Conservation (phyloP, 164 flowering plant species). For the Umbellularia californica region DNA sequence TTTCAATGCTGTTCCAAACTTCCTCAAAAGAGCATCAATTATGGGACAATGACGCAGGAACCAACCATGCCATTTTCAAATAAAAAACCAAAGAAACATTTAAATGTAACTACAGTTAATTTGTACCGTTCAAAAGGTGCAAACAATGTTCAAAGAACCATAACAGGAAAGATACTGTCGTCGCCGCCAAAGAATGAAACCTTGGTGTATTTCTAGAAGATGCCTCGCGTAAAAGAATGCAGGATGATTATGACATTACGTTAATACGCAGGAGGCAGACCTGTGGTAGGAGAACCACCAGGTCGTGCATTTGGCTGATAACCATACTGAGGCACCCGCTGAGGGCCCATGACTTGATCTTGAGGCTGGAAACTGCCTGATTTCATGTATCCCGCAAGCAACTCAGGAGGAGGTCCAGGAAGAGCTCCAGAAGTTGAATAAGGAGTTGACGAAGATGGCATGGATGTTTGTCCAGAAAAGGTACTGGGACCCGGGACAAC, state of each 20-base stretch:
- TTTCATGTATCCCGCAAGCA: constrained; percentile 4
- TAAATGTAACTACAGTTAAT: not conserved
- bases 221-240: constrained; percentile 6
- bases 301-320: constrained; percentile 31
- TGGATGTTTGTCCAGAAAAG: constrained; percentile 45
- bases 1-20: too few species aligned
- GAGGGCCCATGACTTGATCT: constrained; percentile 9
- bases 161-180: not conserved
- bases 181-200: not conserved
- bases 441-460: constrained; percentile 21
- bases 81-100: not conserved
- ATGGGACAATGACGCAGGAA: not conserved
- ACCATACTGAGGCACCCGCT: constrained; percentile 22
- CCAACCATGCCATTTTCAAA: not conserved
- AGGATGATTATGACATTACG: constrained; percentile 1
- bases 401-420: constrained; percentile 22
- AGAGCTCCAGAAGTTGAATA: constrained; percentile 26
- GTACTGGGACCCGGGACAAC: constrained; percentile 35
- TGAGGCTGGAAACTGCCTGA: constrained; percentile 12
- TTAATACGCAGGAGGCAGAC: constrained; percentile 33
- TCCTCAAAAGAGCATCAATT: not conserved
- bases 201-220: not conserved
- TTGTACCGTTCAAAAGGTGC: not conserved
- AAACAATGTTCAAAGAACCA: not conserved
- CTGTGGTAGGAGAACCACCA: constrained; percentile 24